These are phyloP conservation scores for Pseudoturritis turrita DNA, from an alignment of 345 rosid genomes.

Conservation along the genomic window DNA sequence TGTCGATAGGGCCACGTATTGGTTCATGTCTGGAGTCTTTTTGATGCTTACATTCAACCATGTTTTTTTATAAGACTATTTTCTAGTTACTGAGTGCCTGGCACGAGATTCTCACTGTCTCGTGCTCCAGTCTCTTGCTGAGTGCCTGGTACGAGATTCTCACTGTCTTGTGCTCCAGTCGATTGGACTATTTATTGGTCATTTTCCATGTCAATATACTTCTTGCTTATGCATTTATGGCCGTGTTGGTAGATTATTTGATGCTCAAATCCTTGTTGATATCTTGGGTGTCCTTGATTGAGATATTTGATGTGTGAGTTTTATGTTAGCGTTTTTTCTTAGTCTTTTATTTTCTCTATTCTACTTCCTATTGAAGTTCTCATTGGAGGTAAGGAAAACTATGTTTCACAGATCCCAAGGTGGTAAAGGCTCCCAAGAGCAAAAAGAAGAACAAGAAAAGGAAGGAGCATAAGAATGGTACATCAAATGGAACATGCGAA, in stretches of 20 bases:
- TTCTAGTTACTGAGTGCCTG: not conserved
- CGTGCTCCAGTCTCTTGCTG: not conserved
- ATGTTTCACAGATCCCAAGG: slow-evolving; percentile 61
- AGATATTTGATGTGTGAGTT: not conserved
- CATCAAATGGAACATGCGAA: slow-evolving; percentile 23
- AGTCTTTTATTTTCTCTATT: slow-evolving; percentile 19
- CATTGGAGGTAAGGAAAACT: slow-evolving; percentile 5
- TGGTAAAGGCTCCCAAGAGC: slow-evolving; percentile 49
- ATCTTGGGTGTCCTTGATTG: not conserved
- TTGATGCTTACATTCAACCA: not conserved
- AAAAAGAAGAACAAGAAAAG: slow-evolving; percentile 75
- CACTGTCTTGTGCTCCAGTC: not conserved
- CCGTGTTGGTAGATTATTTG: not conserved
- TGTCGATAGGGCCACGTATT: not conserved
- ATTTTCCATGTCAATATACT: not conserved
- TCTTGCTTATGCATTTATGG: slow-evolving; percentile 5
- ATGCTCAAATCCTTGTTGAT: not conserved
- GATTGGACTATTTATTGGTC: not conserved
- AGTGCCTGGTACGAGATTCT: not conserved
- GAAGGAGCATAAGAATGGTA: slow-evolving; percentile 43
- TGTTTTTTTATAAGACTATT: not conserved
- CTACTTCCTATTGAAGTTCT: slow-evolving; percentile 29
- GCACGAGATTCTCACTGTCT: not conserved
- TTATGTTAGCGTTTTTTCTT: slow-evolving; percentile 19
- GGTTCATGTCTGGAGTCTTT: not conserved